Base-by-base conservation (phyloP, 371 early-diverging fungal genomes). In the Mucor mucedo region DNA sequence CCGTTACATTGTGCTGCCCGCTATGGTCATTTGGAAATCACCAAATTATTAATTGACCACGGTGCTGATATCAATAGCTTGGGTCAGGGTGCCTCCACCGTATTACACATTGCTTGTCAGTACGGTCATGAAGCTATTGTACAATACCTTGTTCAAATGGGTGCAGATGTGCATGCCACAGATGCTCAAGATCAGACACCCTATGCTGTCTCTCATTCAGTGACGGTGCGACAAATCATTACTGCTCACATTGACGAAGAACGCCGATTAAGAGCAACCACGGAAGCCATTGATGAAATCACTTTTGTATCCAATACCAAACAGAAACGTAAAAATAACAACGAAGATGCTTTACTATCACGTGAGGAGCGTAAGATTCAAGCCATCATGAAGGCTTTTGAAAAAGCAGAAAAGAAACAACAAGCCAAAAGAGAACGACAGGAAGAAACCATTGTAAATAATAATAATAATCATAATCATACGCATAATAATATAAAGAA, bases 1-100 rank as follows among this genome's bases (percentile, higher is more conserved):
- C 91, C 96, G 6, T 63, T 95, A 28, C 97, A 95, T 44, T 92
- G 89, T 62, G 95, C 96, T 4, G 84, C 89, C 30, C 75, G 84
- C 11, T 76, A 85, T 40, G 93, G 93, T 0, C 86, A 88, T 61
- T 68, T 79, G 7, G 76, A 78, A 7, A 77, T 91, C 30, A 89
- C 87, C 4, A 77, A 84, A 33, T 69, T 83, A 21, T 60, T 96
- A 60, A 76, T 95, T 14, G 75, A 84, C 14, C 83, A 84, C 53
- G 93, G 93, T 5, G 95, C 93, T 0, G 83, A 89, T 48, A 83
- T 89, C 32, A 87, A 91, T 61, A 73, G 64, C 33, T 6, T 55
- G 13, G 55, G 45, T 30, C 1, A 80, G 63, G 59, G 86, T 75
- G 56, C 82, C 66, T 86, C 86, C 41, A 92, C 95, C 2, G 85